phyloP scores from a whole-genome alignment of 768 basidiomycete genomes.

The Russula brevipes region DNA sequence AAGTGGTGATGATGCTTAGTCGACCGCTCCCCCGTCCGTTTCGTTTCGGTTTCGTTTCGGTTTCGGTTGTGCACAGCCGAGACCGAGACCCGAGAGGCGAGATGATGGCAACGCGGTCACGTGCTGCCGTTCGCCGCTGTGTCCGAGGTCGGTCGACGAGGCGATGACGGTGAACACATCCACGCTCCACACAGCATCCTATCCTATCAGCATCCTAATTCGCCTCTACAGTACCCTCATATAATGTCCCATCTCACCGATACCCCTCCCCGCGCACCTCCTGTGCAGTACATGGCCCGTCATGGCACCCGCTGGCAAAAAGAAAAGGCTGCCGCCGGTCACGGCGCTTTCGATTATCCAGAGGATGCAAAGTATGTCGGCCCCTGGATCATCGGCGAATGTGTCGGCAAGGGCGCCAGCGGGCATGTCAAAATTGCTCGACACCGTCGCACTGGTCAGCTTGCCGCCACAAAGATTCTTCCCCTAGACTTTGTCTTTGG shows the following conservation, averaged over 20 bases:
- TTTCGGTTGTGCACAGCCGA: neutral
- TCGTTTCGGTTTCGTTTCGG: neutral
- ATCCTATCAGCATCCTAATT: neutral
- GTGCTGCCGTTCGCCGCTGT: neutral
- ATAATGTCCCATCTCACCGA: constrained; percentile 34
- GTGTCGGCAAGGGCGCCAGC: constrained; percentile 89
- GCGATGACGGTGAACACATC: neutral
- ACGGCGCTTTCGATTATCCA: constrained; percentile 70
- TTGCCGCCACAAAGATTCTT: constrained; percentile 94
- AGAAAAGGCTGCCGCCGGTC: constrained; percentile 77
- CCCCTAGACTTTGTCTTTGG: constrained; percentile 73
- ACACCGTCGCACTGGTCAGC: constrained; percentile 78
- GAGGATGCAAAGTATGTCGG: constrained; percentile 84
- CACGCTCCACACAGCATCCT: too few relatives aligned
- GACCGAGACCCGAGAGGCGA: neutral
- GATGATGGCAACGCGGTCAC: neutral
- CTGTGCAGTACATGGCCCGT: constrained; percentile 64
- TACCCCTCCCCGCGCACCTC: constrained; percentile 64
- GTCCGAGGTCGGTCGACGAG: neutral
- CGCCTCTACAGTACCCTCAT: neutral
- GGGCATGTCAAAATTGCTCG: constrained; percentile 93
- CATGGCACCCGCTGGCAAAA: constrained; percentile 82
- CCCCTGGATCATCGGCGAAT: constrained; percentile 90
- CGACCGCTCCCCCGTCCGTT: neutral
- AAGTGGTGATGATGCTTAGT: neutral